phyloP scores from a whole-genome alignment of 352 stramenopile genomes.

The Vaucheria bursata region DNA sequence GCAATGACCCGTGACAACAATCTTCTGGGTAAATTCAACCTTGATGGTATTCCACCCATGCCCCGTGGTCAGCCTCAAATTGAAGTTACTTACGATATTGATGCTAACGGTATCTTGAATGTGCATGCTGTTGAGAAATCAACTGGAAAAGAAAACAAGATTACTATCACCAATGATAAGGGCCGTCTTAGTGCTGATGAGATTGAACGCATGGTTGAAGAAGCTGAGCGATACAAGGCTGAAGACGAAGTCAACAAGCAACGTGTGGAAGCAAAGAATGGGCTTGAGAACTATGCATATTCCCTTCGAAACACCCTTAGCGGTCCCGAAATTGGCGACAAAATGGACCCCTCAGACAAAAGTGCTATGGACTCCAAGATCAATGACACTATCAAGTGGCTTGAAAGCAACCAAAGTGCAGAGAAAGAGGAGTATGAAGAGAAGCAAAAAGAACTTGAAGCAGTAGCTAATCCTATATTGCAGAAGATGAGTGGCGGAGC shows the following conservation, averaged over 20 bases:
- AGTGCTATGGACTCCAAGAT: constrained; percentile 53
- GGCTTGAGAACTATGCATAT: constrained; percentile 77
- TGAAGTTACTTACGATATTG: constrained; percentile 68
- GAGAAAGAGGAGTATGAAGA: constrained; percentile 84
- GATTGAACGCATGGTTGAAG: constrained; percentile 80
- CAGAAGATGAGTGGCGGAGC: constrained; percentile 56
- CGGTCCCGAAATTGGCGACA: constrained; percentile 62
- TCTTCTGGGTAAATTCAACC: constrained; percentile 66
- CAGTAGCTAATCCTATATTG: constrained; percentile 64
- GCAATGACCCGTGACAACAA: constrained; percentile 74
- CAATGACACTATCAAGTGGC: constrained; percentile 71
- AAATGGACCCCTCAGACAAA: constrained; percentile 64
- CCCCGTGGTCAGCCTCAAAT: constrained; percentile 62
- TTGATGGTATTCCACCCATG: constrained; percentile 62
- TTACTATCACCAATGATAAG: neutral
- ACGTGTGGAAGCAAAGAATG: constrained; percentile 62
- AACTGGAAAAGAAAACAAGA: constrained; percentile 50
- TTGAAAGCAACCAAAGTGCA: constrained; percentile 64
- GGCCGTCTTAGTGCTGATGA: constrained; percentile 75
- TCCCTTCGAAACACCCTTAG: constrained; percentile 66
- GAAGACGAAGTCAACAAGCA: constrained; percentile 66
- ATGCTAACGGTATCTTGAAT: constrained; percentile 79
- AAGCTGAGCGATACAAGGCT: constrained; percentile 78
- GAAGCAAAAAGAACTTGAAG: constrained; percentile 79
- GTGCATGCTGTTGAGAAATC: constrained; percentile 82